Conservation (phyloP, 2,329 filamentous ascomycete genomes). For the Sarocladium brachiariae region DNA sequence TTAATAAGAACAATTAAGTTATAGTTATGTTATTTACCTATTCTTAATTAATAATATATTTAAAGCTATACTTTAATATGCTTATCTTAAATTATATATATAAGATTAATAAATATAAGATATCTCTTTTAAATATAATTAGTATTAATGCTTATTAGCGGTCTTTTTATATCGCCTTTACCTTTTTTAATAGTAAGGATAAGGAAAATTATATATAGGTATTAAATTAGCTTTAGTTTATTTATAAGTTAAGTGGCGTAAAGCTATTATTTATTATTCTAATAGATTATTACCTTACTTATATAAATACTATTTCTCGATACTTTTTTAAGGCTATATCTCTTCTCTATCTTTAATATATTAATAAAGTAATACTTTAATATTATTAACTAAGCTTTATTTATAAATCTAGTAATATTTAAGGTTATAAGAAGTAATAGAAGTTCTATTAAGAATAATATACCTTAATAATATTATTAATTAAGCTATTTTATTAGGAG, state of each 20-base stretch:
- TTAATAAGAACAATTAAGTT: slow-evolving; percentile 13
- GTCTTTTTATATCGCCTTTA: slow-evolving; percentile 18
- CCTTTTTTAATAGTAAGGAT: slow-evolving; percentile 14
- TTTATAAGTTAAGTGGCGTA: slow-evolving; percentile 13
- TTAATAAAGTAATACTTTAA: slow-evolving; percentile 14
- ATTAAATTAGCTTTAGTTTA: slow-evolving; percentile 13
- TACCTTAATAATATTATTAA: slow-evolving; percentile 14
- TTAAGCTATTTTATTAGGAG: slow-evolving; percentile 13
- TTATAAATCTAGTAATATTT: background rate
- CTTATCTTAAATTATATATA: slow-evolving; percentile 18
- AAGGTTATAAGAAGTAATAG: slow-evolving; percentile 8
- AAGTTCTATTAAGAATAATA: slow-evolving; percentile 16
- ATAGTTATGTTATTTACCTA: slow-evolving; percentile 18
- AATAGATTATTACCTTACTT: slow-evolving; percentile 17
- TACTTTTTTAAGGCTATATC: slow-evolving; percentile 13
- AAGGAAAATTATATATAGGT: slow-evolving; percentile 17
- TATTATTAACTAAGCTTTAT: slow-evolving; percentile 12
- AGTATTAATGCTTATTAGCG: slow-evolving; percentile 15
- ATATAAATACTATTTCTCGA: slow-evolving; percentile 14
- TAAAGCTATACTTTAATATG: slow-evolving; percentile 15
- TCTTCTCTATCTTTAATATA: slow-evolving; percentile 18
- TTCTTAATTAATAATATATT: slow-evolving; percentile 17
- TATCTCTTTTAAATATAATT: slow-evolving; percentile 17
- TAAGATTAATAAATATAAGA: slow-evolving; percentile 17
- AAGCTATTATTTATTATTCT: slow-evolving; percentile 13